phyloP scores from a whole-genome alignment of 768 basidiomycete genomes.

The Tricholoma sp. region DNA sequence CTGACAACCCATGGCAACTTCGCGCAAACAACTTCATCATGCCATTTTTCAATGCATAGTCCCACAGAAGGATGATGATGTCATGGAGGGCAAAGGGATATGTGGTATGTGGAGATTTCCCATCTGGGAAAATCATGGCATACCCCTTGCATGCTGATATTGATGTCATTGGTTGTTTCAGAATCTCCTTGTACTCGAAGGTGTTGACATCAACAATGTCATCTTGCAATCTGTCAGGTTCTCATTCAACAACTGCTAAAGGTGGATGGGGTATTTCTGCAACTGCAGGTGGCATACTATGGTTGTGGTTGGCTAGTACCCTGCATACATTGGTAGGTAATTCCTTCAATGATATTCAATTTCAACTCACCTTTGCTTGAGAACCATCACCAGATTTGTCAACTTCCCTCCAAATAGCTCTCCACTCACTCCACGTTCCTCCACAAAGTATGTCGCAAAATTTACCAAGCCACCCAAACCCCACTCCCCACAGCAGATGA shows the following conservation, averaged over 20 bases:
- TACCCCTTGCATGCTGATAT: constrained; percentile 12
- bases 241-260: neutral
- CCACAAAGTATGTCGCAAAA: constrained; percentile 19
- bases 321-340: neutral
- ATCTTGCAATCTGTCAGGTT: no score
- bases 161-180: neutral
- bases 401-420: constrained; percentile 15
- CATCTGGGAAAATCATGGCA: constrained; percentile 13
- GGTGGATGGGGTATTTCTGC: neutral
- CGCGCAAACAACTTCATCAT: neutral
- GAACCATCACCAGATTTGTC: constrained; percentile 12
- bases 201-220: neutral
- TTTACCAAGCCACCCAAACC: constrained; percentile 15
- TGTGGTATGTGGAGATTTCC: constrained; percentile 19
- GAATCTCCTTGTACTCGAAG: neutral
- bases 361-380: constrained; percentile 14
- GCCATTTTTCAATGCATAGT: constrained; percentile 9
- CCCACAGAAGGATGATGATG: constrained; percentile 17
- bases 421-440: no score
- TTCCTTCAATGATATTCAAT: neutral
- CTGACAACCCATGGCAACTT: neutral
- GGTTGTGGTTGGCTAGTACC: no score
- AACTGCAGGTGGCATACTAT: neutral
- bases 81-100: no score
- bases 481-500: constrained; percentile 10